A percentile compares a stretch with the other conserved stretches of the same genome.
Evolutionary conservation across 352 stramenopile species (phyloP).

Genomic region (Globisporangium polare): DNA sequence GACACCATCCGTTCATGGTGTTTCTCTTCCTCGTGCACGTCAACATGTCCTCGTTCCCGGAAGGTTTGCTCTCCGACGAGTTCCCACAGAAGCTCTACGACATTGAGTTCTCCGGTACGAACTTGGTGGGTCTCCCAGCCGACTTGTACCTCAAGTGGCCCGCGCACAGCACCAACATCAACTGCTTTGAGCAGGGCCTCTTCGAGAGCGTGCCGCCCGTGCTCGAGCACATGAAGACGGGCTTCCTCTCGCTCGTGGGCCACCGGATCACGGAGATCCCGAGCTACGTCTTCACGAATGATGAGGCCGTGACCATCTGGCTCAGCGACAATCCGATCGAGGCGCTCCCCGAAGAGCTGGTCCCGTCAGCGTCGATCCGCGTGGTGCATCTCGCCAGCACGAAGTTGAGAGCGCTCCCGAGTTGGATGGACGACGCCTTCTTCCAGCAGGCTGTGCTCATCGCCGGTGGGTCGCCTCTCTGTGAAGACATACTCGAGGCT

Average conservation of each 20-base stretch:
- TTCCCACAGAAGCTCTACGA: conserved; percentile 31
- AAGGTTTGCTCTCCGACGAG: conserved; percentile 26
- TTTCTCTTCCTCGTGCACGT: conserved; percentile 29
- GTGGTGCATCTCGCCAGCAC: conserved; percentile 10
- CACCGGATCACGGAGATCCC: conserved; percentile 17
- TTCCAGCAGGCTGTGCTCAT: neutral
- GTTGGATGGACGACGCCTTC: conserved; percentile 13
- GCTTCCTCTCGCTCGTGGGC: conserved; percentile 22
- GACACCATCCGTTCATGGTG: conserved; percentile 23
- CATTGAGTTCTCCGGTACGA: conserved; percentile 38
- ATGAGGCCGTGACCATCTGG: conserved; percentile 11
- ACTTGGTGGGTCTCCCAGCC: conserved; percentile 27
- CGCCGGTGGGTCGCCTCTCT: conserved; percentile 11
- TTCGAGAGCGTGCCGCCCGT: conserved; percentile 14
- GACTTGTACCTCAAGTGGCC: conserved; percentile 32
- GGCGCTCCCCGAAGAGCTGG: conserved; percentile 12
- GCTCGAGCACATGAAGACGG: conserved; percentile 15
- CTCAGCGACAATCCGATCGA: conserved; percentile 22
- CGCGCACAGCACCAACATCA: neutral
- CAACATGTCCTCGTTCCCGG: conserved; percentile 33
- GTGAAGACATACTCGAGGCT: conserved; percentile 5
- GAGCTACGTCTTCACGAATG: conserved; percentile 13
- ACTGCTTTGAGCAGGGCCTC: conserved; percentile 21
- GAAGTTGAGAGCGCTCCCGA: neutral
- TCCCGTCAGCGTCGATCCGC: conserved; percentile 10